Evolutionary conservation across 495 filamentous ascomycete species (phyloP).

Genomic region (Neurospora intermedia): DNA sequence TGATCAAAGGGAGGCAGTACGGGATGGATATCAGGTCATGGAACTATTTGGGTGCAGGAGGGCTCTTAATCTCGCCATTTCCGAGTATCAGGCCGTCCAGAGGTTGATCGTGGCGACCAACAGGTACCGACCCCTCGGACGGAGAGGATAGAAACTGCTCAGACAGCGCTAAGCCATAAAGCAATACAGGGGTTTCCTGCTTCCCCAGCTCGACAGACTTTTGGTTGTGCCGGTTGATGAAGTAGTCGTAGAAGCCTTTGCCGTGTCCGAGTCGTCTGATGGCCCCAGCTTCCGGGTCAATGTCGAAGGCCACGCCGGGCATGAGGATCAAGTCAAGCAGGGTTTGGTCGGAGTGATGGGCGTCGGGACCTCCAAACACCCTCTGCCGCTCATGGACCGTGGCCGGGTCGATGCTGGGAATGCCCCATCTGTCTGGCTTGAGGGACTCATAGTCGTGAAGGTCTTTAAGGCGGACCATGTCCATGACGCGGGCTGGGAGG

Average conservation of each 20-base stretch:
- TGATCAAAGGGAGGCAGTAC: not conserved
- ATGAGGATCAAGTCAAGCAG: constrained; percentile 75
- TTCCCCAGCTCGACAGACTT: constrained; percentile 28
- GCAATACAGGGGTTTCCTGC: constrained; percentile 36
- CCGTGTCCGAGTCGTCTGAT: constrained; percentile 83
- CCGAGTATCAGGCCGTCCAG: constrained; percentile 37
- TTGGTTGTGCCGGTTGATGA: constrained; percentile 60
- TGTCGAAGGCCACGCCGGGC: constrained; percentile 90
- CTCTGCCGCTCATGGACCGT: constrained; percentile 54
- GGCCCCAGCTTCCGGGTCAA: constrained; percentile 28
- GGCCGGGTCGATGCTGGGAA: constrained; percentile 60
- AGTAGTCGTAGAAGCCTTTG: constrained; percentile 94
- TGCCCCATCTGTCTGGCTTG: constrained; percentile 77
- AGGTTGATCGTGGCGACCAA: constrained; percentile 34
- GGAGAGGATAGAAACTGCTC: constrained; percentile 65
- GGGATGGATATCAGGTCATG: not conserved
- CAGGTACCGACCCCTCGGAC: constrained; percentile 28
- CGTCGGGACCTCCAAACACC: constrained; percentile 49
- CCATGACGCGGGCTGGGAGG: constrained; percentile 62
- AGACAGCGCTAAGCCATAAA: constrained; percentile 78
- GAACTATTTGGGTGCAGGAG: not conserved
- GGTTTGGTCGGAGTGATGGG: constrained; percentile 34
- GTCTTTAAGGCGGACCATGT: constrained; percentile 75
- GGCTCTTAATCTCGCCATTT: constrained; percentile 32
- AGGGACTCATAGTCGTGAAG: constrained; percentile 66